Evolutionary conservation across 257 asterid species (phyloP).

Genomic region (Anisodus acutangulus): DNA sequence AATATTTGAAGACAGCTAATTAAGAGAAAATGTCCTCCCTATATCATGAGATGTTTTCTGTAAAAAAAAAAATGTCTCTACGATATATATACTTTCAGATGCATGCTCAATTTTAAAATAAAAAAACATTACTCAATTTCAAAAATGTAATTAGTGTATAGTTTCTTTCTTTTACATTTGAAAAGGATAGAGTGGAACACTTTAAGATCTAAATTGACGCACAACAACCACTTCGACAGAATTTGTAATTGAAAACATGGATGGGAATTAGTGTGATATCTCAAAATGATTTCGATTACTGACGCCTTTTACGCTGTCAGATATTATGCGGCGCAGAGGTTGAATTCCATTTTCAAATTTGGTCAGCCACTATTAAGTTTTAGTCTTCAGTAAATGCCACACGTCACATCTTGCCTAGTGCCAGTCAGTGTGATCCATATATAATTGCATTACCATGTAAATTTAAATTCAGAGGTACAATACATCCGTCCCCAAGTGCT

Average conservation of each 20-base stretch:
- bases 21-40: background rate
- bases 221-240: background rate
- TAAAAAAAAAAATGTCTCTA: too few relatives aligned
- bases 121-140: background rate
- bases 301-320: background rate
- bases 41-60: background rate
- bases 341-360: background rate
- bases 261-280: background rate
- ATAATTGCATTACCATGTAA: background rate
- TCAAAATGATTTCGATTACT: background rate
- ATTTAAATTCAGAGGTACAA: background rate
- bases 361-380: background rate
- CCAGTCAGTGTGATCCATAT: background rate
- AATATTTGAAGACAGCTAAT: conserved; percentile 4
- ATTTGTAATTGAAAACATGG: background rate
- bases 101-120: background rate
- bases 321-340: conserved; percentile 25
- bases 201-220: background rate
- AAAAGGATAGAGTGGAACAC: background rate
- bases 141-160: background rate
- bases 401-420: background rate
- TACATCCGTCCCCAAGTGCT: background rate
- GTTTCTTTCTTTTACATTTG: background rate
- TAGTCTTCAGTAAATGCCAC: conserved; percentile 7
- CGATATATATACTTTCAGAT: background rate